phyloP scores from a whole-genome alignment of 2,329 filamentous ascomycete species.

The Ophiosphaerella herpotricha region DNA sequence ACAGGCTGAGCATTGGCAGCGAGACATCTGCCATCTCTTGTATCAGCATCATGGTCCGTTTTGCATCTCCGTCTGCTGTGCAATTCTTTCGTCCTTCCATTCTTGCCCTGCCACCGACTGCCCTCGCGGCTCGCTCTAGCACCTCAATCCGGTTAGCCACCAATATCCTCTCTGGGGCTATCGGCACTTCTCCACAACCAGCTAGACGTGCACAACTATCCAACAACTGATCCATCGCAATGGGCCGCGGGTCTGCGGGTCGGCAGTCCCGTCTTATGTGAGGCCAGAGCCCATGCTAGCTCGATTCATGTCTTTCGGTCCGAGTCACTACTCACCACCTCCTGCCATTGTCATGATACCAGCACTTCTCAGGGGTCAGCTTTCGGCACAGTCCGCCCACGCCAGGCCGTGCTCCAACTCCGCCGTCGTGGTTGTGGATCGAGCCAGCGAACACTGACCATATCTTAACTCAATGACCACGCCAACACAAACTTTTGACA shows the following conservation, averaged over 20 bases:
- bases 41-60: too few relatives aligned
- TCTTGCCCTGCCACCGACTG: not conserved
- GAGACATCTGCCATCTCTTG: too few relatives aligned
- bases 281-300: slow-evolving; percentile 5
- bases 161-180: slow-evolving; percentile 1
- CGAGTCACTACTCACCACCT: slow-evolving; percentile 6
- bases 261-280: slow-evolving; percentile 21
- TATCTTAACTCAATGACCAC: slow-evolving; percentile 22
- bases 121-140: slow-evolving; percentile 7
- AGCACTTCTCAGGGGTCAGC: slow-evolving; percentile 16
- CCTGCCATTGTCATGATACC: slow-evolving; percentile 3
- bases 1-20: too few relatives aligned
- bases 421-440: slow-evolving; percentile 25
- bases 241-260: slow-evolving; percentile 21
- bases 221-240: slow-evolving; percentile 19
- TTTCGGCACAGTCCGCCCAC: slow-evolving; percentile 25
- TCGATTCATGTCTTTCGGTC: slow-evolving; percentile 16
- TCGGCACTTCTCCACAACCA: slow-evolving; percentile 10
- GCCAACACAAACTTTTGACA: too few relatives aligned
- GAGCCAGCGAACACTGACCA: slow-evolving; percentile 26
- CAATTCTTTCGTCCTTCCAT: not conserved
- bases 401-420: slow-evolving; percentile 25
- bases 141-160: slow-evolving; percentile 11
- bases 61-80: not conserved
- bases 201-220: slow-evolving; percentile 12